Evolutionary conservation across 2,329 filamentous ascomycete genomes (phyloP), one percentile per base, ranked within the genome.

Genomic region (Colletotrichum chlorophyti): DNA sequence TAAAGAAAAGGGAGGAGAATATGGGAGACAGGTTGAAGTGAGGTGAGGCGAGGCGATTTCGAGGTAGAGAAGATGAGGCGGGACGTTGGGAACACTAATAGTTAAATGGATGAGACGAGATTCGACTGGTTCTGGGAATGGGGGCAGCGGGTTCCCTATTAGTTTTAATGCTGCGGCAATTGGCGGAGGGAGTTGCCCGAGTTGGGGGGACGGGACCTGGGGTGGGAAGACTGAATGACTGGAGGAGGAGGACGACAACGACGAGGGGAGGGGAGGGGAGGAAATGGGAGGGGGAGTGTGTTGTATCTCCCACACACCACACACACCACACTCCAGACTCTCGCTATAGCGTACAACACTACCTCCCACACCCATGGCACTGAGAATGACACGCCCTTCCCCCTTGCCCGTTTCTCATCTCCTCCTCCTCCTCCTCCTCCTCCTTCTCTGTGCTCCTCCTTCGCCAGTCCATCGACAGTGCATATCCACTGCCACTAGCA

Each of bases 131-230:
- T 31, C 26, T n/a, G n/a, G 42, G 24, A 29, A 40, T 11, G 26
- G 17, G 38, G 31, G 24, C 31, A 53, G 47, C 43, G 49, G 54
- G 41, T 45, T 42, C 49, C 14, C 34, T 49, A 61, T 60, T 61
- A 61, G 42, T 43, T 59, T 61, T 42, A 53, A 60, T 60, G 43
- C 48, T 46, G 38, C 54, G 49, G 49, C 54, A 61, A 61, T 59
- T 60, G 59, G 59, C 49, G 43, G 54, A 50, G 26, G 24, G 31
- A 24, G 35, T 55, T 53, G 35, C 29, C 27, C 24, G 40, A 37
- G 50, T 53, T 15, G 46, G 46, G 23, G 38, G 17, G 24, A 15
- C 19, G 24, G 14, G 14, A 6, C 9, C 5, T 6, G 17, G 11
- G 26, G 37, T 26, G 15, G 52, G 6, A n/a, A n/a, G n/a, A n/a